These are phyloP conservation scores for Nicotiana noctiflora DNA, from an alignment of 257 asterid species.

Conservation along the genomic window DNA sequence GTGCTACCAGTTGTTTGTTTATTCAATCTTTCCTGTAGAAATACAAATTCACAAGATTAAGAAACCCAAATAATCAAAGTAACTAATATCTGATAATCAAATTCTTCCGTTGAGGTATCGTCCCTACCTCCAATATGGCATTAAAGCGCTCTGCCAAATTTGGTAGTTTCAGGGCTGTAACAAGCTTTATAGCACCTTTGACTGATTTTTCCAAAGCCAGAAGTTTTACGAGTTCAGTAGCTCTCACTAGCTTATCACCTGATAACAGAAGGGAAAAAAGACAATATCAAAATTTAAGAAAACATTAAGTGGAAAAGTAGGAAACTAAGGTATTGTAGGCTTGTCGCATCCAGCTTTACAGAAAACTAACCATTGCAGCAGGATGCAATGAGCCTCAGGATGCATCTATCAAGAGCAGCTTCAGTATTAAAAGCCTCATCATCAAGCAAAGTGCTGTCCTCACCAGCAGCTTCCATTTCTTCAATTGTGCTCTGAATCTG, in stretches of 20 bases:
- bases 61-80: not conserved
- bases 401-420: conserved; percentile 79
- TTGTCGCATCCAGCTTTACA: not conserved
- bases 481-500: conserved; percentile 76
- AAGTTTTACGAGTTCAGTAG: conserved; percentile 86
- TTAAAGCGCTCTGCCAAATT: conserved; percentile 91
- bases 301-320: not conserved
- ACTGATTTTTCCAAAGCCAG: conserved; percentile 77
- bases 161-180: conserved; percentile 80
- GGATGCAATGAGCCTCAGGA: conserved; percentile 87
- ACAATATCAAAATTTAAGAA: not conserved
- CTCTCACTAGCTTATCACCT: conserved; percentile 95
- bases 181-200: conserved; percentile 91
- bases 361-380: conserved; percentile 70
- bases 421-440: conserved; percentile 84
- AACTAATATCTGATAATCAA: not conserved
- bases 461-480: conserved; percentile 55
- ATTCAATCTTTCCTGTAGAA: conserved; percentile 56
- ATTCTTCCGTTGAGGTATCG: not conserved
- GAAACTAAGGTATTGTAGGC: not conserved
- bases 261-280: conserved; percentile 5
- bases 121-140: conserved; percentile 66
- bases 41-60: not conserved
- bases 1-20: conserved; percentile 32
- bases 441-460: conserved; percentile 57